These are phyloP conservation scores for Osmanthus fragrans DNA, from an alignment of 257 asterid species.

Conservation along the genomic window DNA sequence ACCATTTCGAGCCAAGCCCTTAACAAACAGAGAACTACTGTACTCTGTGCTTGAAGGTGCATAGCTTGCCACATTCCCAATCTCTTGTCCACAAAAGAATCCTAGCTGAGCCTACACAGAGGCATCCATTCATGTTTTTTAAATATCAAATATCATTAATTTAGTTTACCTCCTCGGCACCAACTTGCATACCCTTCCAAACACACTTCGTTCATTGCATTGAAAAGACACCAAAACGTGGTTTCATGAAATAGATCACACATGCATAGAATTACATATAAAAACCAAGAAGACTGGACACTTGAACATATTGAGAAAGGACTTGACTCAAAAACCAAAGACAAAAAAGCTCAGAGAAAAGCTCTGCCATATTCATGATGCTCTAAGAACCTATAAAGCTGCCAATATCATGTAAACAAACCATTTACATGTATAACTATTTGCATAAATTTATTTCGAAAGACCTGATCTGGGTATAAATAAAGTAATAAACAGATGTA, in stretches of 20 bases:
- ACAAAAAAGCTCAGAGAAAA: neutral
- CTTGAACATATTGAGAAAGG: neutral
- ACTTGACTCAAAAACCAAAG: neutral
- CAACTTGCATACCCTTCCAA: constrained; percentile 26
- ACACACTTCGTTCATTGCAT: neutral
- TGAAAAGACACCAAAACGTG: neutral
- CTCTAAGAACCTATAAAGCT: neutral
- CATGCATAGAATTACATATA: constrained; percentile 6
- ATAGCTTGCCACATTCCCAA: constrained; percentile 79
- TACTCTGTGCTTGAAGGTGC: constrained; percentile 66
- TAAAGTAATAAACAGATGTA: neutral
- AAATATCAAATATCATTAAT: constrained; percentile 35
- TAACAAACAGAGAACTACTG: constrained; percentile 56
- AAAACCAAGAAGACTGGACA: neutral
- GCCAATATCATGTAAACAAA: neutral
- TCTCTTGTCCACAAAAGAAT: constrained; percentile 81
- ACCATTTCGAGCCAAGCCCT: constrained; percentile 70
- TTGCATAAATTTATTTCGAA: neutral
- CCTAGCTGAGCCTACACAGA: constrained; percentile 99
- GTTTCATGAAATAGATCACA: neutral
- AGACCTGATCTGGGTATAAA: neutral
- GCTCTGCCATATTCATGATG: neutral
- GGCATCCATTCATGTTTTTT: constrained; percentile 66
- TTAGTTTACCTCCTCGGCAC: constrained; percentile 41
- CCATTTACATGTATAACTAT: neutral